Base-by-base conservation (phyloP, 805 yeast genomes). In the Kodamaea laetipori region DNA sequence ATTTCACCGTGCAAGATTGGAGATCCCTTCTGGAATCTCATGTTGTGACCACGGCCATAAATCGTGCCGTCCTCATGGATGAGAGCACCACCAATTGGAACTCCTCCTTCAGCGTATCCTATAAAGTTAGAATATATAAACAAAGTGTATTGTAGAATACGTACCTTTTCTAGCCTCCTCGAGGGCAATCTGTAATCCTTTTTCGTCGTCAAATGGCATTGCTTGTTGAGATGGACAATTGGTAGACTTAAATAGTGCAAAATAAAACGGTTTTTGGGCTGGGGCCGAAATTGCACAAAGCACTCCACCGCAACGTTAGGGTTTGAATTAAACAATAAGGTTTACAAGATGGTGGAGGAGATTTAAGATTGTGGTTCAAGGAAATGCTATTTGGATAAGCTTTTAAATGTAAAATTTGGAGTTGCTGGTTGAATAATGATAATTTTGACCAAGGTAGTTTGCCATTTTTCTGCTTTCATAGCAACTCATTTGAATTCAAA, bases 1-100 rank as follows among this genome's bases (percentile, higher is more conserved):
- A 87, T 94, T 61, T 92, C 99, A 15, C 96, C 99, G 56, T 92
- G 99, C 46, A 92, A 71, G 12, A 84, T 87, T 12, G 97, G 81
- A 9, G 95, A 84, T 13, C 75, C 71, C 61, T 87, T 86, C 65
- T 92, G 98, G 49, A 92, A 76, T 55, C 99, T 77, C 82, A 80
- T 74, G 65, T 92, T 92, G 64, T 89, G 98, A 10, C 99, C 98
- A 37, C 81, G 73, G 19, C 97, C 97, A 9, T 90, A 71, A 9
- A 92, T 77, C 3, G 79, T 77, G 13, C 97, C 97, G 47, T 86
- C 90, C 51, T 77, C 81, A 41, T 76, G 74, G 36, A 88, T 75
- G 41, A 87, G 70, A 28, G 84, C 85, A 4, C 90, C 92, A 9
- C 95, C 85, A 47, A 89, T 89, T 3, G 96, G 96, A 18, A 90